phyloP scores from a whole-genome alignment of 805 yeast species.

The Candida rishiriensis region DNA sequence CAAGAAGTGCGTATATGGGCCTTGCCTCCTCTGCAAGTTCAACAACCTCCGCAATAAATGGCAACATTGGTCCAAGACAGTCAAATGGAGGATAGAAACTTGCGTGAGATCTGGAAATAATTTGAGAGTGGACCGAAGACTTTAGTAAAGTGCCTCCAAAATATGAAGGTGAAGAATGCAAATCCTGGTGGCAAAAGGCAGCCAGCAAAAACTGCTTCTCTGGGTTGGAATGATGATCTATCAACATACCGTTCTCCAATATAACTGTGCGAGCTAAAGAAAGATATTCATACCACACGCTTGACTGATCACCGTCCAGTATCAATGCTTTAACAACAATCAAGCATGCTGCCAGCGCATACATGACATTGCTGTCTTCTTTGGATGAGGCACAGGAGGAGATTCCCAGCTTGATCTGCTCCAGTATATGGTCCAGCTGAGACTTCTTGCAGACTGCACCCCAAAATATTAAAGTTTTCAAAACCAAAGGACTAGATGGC shows the following conservation, averaged over 20 bases:
- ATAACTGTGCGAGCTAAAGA: too few species aligned
- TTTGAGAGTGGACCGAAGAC: not conserved
- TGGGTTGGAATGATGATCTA: too few species aligned
- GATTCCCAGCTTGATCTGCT: too few species aligned
- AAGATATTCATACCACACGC: too few species aligned
- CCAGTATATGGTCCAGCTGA: too few species aligned
- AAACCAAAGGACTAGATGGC: not conserved
- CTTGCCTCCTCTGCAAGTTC: not conserved
- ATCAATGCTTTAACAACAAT: too few species aligned
- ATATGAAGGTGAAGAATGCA: constrained; percentile 1
- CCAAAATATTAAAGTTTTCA: not conserved
- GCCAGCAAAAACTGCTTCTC: not conserved
- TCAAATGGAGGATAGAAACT: not conserved
- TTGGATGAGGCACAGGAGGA: too few species aligned
- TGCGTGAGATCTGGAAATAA: not conserved
- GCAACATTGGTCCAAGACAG: constrained; percentile 1
- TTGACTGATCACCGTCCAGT: too few species aligned
- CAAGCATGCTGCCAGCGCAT: too few species aligned
- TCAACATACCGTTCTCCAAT: too few species aligned
- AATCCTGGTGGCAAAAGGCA: not conserved
- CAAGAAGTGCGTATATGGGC: not conserved
- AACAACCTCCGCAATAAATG: constrained; percentile 1
- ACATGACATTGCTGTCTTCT: too few species aligned
- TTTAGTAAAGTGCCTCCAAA: not conserved
- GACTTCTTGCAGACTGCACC: not conserved